A percentile compares a stretch with the other conserved stretches of the same genome.
phyloP scores from a whole-genome alignment of 331 rosid species.

The Phaseolus coccineus region DNA sequence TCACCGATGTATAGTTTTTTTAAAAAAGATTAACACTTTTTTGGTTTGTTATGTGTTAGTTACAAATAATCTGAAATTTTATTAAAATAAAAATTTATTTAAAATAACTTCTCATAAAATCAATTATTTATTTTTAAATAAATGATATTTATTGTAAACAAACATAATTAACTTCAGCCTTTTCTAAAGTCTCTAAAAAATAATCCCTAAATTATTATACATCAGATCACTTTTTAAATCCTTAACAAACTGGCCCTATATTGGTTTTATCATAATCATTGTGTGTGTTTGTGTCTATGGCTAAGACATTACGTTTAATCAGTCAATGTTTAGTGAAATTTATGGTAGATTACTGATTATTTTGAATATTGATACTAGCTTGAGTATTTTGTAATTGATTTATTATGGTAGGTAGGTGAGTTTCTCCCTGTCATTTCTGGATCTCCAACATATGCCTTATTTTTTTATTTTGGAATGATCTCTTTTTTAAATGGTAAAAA shows the following conservation, averaged over 20 bases:
- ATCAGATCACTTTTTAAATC: not conserved
- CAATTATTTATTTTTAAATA: not conserved
- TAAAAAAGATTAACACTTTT: not conserved
- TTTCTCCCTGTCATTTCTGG: conserved; percentile 9
- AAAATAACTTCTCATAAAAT: not conserved
- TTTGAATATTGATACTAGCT: conserved; percentile 22
- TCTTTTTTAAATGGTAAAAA: conserved; percentile 12
- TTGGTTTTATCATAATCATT: conserved; percentile 8
- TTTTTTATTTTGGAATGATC: conserved; percentile 11
- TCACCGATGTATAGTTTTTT: no score
- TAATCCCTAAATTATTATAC: no score
- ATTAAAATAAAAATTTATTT: no score
- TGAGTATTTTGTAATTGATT: conserved; percentile 23
- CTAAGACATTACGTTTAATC: conserved; percentile 15
- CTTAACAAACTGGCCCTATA: not conserved
- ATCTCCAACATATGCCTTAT: conserved; percentile 12
- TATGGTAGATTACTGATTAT: conserved; percentile 2
- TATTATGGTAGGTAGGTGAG: not conserved
- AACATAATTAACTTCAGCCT: not conserved
- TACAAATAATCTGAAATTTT: not conserved
- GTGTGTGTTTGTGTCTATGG: not conserved
- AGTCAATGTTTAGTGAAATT: not conserved
- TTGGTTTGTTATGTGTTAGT: not conserved
- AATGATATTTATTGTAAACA: not conserved
- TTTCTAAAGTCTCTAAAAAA: no score